A percentile compares a stretch with the other conserved stretches of the same genome.
phyloP scores from a whole-genome alignment of 2,329 filamentous ascomycete genomes.

The Onygenales sp. region DNA sequence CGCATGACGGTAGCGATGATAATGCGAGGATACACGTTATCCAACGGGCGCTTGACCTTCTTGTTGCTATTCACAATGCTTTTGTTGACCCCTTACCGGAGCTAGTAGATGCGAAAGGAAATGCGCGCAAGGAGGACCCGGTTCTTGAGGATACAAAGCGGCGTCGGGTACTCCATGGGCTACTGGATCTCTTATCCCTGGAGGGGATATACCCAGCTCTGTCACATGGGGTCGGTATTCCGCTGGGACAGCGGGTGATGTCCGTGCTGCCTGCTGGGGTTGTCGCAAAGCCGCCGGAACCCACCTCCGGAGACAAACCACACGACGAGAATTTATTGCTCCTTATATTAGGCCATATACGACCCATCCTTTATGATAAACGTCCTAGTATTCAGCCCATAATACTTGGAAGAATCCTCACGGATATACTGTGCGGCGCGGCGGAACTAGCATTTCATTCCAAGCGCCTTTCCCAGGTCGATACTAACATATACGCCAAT shows the following conservation, averaged over 20 bases:
- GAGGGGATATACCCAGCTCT: constrained; percentile 37
- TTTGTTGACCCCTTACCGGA: constrained; percentile 16
- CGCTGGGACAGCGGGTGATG: constrained; percentile 34
- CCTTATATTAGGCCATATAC: constrained; percentile 20
- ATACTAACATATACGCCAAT: constrained; percentile 13
- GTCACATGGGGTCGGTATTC: constrained; percentile 34
- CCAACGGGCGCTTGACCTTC: constrained; percentile 23
- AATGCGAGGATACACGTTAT: constrained; percentile 21
- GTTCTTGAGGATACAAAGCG: constrained; percentile 33
- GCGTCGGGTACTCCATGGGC: constrained; percentile 28
- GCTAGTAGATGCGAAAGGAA: neutral
- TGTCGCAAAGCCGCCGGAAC: constrained; percentile 26
- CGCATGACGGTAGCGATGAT: constrained; percentile 10
- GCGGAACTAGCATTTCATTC: constrained; percentile 32
- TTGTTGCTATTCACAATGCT: constrained; percentile 25
- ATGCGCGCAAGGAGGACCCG: constrained; percentile 16
- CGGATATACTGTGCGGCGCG: constrained; percentile 30
- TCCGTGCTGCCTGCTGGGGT: constrained; percentile 34
- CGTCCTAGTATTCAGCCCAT: constrained; percentile 29
- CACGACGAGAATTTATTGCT: constrained; percentile 23
- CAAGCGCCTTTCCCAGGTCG: constrained; percentile 8
- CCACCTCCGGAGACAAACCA: constrained; percentile 10
- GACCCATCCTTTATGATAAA: constrained; percentile 23
- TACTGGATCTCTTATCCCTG: constrained; percentile 34
- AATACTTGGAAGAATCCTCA: constrained; percentile 29